Evolutionary conservation across 2,329 filamentous ascomycete species (phyloP).

Genomic region (Ilyonectria destructans): DNA sequence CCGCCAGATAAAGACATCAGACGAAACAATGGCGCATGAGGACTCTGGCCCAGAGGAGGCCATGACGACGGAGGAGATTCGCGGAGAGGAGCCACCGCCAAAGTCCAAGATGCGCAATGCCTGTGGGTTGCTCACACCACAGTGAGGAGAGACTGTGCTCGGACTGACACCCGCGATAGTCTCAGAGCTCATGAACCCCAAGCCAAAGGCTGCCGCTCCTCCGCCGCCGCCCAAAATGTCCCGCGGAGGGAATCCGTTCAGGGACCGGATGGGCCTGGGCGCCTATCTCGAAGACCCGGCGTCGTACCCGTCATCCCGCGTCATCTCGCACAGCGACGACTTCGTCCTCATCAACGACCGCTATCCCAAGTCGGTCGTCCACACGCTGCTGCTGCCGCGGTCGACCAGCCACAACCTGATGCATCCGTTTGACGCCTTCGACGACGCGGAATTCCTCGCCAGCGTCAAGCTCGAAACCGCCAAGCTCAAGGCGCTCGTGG

Average conservation of each 20-base stretch:
- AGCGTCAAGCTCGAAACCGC: conserved; percentile 74
- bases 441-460: conserved; percentile 78
- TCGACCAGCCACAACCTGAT: conserved; percentile 71
- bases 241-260: conserved; percentile 56
- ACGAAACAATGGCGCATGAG: conserved; percentile 44
- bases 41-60: conserved; percentile 58
- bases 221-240: conserved; percentile 35
- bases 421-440: conserved; percentile 86
- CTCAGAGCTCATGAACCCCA: conserved; percentile 57
- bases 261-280: conserved; percentile 74
- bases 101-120: conserved; percentile 57
- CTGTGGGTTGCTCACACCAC: conserved; percentile 53
- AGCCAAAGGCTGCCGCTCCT: conserved; percentile 52
- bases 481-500: conserved; percentile 77
- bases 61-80: conserved; percentile 61
- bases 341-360: conserved; percentile 87
- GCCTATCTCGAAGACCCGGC: conserved; percentile 77
- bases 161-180: conserved; percentile 38
- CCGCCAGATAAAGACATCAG: background rate
- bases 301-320: conserved; percentile 71
- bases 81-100: conserved; percentile 50
- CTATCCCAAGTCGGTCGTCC: conserved; percentile 89
- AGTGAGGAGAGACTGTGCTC: background rate
- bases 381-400: conserved; percentile 90
- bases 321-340: conserved; percentile 77